Conservation (phyloP, 805 yeast species). For the Saturnispora sekii region DNA sequence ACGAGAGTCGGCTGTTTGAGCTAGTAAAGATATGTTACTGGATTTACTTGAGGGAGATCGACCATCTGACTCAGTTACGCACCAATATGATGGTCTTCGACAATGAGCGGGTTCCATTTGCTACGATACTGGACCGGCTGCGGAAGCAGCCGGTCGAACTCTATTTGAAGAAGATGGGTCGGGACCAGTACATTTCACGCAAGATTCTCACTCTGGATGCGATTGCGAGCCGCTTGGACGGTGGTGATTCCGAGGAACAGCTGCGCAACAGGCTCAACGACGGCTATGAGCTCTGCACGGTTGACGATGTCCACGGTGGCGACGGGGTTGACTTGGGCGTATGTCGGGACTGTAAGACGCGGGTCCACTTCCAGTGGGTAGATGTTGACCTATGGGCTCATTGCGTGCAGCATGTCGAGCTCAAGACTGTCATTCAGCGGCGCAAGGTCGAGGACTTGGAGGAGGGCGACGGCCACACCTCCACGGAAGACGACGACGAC, state of each 20-base stretch:
- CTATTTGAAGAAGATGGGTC: constrained; percentile 1
- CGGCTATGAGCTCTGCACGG: too few relatives aligned
- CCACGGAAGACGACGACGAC: not conserved
- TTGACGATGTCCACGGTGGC: constrained; percentile 10
- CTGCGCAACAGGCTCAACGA: not conserved
- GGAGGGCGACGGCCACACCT: too few relatives aligned
- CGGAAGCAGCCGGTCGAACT: not conserved
- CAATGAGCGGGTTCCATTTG: not conserved
- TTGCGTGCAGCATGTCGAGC: constrained; percentile 12
- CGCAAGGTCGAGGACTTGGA: too few relatives aligned
- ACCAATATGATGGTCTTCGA: not conserved
- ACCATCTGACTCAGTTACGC: not conserved
- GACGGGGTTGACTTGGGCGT: constrained; percentile 10
- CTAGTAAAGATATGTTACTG: not conserved
- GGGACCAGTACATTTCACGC: not conserved
- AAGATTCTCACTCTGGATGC: not conserved
- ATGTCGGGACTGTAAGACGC: constrained; percentile 41
- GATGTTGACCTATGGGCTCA: constrained; percentile 24
- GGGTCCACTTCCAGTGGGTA: constrained; percentile 39
- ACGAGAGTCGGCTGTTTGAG: not conserved
- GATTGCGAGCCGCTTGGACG: not conserved
- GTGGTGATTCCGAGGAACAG: not conserved
- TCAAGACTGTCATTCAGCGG: not conserved
- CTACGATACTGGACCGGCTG: not conserved
- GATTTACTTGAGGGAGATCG: not conserved